phyloP scores from a whole-genome alignment of 768 basidiomycete genomes.

The Gymnopilus junonius region DNA sequence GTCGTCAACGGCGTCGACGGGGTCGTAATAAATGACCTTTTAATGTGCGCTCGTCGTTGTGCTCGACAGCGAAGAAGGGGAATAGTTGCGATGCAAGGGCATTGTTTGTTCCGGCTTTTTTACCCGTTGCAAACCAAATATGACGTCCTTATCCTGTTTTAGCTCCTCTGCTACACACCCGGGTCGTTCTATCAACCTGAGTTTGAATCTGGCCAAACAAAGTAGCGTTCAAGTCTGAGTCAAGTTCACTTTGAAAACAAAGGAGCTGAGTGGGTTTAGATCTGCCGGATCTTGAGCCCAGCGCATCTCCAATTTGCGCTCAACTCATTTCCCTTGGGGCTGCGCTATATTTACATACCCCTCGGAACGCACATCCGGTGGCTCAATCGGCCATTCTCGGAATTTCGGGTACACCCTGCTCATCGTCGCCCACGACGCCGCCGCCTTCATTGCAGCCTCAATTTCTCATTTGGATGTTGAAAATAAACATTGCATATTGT shows the following conservation, averaged over 20 bases:
- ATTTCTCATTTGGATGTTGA: not conserved
- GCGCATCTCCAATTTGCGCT: too few species aligned
- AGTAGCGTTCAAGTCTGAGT: too few species aligned
- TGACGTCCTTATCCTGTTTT: not conserved
- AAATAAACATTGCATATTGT: not conserved
- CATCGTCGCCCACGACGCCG: not conserved
- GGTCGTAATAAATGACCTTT: not conserved
- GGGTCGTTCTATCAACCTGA: not conserved
- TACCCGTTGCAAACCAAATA: not conserved
- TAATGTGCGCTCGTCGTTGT: not conserved
- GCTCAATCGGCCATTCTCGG: not conserved
- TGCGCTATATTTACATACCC: not conserved
- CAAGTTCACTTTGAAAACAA: too few species aligned
- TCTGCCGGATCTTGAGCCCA: too few species aligned
- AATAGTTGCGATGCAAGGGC: not conserved
- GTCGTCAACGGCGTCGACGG: conserved; percentile 1
- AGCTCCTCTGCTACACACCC: not conserved
- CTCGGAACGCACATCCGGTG: not conserved
- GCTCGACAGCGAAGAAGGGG: not conserved
- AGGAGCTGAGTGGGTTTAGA: too few species aligned
- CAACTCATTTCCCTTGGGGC: too few species aligned
- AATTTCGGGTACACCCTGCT: not conserved
- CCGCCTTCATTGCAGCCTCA: not conserved
- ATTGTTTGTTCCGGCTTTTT: not conserved
- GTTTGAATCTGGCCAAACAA: not conserved